Evolutionary conservation across 78 protist species (phyloP), one percentile per base, ranked within the genome.

Genomic region (Polysphondylium violaceum): DNA sequence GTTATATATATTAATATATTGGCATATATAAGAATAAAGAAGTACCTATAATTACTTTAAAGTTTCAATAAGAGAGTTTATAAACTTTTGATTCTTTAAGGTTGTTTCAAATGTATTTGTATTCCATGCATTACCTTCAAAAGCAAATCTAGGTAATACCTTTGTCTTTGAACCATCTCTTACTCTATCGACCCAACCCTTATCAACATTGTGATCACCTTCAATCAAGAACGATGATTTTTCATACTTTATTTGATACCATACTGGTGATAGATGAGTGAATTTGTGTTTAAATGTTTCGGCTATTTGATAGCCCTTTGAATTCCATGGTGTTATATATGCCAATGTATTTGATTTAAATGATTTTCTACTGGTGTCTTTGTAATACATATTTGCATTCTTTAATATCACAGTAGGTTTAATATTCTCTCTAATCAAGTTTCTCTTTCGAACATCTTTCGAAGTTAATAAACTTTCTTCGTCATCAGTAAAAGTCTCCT

Each of bases 291-390:
- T 58, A 23, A 58, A 83, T 23, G 19, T 55, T 12, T 41, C 76
- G 4, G 79, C 69, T 12, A 38, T 31, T 17, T 83, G 53, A n/a
- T 69, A 83, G 17, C 90, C 90, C 9, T 68, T 38, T 6, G 33
- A 25, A 58, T 83, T 83, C 90, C 90, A 83, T 23, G 90, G 90
- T 36, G 90, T 83, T 1, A 83, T 43, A 33, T 69, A 83, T 1
- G 47, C 90, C 33, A 83, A 40, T 43, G 72, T 29, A 56, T 38
- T 83, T 1, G 60, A 31, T 3, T 63, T 59, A 35, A 77, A 50
- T 3, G 3, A 5, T 31, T 43, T 23, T 25, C 33, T 61, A 33
- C 11, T 6, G 2, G 73, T 76, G n/a, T 83, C 33, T 27, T 56
- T 12, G 25, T 27, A 69, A 58, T 58, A 83, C 19, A 8, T 55